Base-by-base conservation (phyloP, 352 stramenopile species). In the Phytophthora vignae region DNA sequence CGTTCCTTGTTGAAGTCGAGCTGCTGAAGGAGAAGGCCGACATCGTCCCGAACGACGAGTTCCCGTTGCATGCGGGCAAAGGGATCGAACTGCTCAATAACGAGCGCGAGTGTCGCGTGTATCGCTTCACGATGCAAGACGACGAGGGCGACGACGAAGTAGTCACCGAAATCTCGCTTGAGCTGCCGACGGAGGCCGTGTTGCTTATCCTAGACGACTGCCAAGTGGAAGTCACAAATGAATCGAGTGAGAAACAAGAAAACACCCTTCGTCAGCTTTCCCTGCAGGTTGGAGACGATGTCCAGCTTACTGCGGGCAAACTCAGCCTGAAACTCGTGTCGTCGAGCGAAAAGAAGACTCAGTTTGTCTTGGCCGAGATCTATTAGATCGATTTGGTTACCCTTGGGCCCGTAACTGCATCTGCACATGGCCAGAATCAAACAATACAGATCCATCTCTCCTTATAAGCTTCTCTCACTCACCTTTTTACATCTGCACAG, bases 1-100 rank as follows among this genome's bases (percentile, higher is more conserved):
- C 82, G 31, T 80, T 77, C 52, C 80, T 88, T 54, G 73, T 90
- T 50, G 82, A 90, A 55, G 73, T 90, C 14, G 82, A 90, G 58
- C 44, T 90, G 14, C 70, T 87, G 21, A 76, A 73, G 42, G 75
- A 85, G n/a, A 75, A 82, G 50, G 61, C 44, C 19, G 63, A 70
- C 7, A 19, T 87, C 10, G 25, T 53, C 10, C 56, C 65, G 36
- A 67, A 81, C 31, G 54, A 27, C 14, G 33, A 80, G 8, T 42
- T 83, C 8, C 65, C 78, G 8, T 42, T 75, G 57, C 78, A 82
- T 49, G 31, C 62, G 21, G 59, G 36, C 25, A 40, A 31, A 3
- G 77, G 68, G 2, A 29, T 85, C n/a, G 64, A 70, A 46, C 48
- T 79, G 3, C 64, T 86, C 19, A 67, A 88, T 7, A 73, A 83